Evolutionary conservation across 163 green algal genomes (phyloP).

Genomic region (Trebouxia gelatinosa): DNA sequence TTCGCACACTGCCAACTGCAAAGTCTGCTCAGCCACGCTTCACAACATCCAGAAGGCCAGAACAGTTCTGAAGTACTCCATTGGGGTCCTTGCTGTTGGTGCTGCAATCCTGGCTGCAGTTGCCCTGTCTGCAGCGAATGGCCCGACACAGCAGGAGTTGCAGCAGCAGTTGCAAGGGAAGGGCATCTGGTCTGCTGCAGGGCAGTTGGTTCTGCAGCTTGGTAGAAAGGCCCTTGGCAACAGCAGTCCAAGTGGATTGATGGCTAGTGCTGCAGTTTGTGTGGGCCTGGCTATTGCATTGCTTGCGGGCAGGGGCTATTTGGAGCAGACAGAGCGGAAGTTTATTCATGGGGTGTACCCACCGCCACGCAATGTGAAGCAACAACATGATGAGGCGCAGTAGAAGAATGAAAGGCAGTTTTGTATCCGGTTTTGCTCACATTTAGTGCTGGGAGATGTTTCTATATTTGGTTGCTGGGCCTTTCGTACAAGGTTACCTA

Average conservation of each 20-base stretch:
- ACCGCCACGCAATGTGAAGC: constrained; percentile 30
- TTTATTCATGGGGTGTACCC: constrained; percentile 29
- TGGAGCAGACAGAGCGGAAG: constrained; percentile 3
- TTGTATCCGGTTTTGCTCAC: too few relatives aligned
- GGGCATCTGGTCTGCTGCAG: not conserved
- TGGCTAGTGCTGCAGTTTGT: constrained; percentile 10
- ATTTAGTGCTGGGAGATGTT: too few relatives aligned
- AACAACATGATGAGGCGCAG: constrained; percentile 17
- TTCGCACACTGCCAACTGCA: constrained; percentile 45
- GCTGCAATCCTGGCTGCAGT: constrained; percentile 8
- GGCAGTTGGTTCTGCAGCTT: not conserved
- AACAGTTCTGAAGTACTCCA: not conserved
- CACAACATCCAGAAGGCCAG: constrained; percentile 4
- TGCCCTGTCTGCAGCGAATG: constrained; percentile 8
- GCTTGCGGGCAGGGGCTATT: not conserved
- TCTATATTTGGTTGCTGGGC: too few relatives aligned
- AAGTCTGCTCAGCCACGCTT: constrained; percentile 35
- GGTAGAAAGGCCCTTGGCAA: not conserved
- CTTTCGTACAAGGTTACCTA: too few relatives aligned
- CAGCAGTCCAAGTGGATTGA: not conserved
- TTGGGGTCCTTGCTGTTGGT: constrained; percentile 7
- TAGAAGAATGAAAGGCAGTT: too few relatives aligned
- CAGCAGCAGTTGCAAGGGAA: not conserved
- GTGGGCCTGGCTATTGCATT: not conserved
- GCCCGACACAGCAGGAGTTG: not conserved